Evolutionary conservation across 202 grass and related monocot genomes (phyloP).

Genomic region (Carex arenaria): DNA sequence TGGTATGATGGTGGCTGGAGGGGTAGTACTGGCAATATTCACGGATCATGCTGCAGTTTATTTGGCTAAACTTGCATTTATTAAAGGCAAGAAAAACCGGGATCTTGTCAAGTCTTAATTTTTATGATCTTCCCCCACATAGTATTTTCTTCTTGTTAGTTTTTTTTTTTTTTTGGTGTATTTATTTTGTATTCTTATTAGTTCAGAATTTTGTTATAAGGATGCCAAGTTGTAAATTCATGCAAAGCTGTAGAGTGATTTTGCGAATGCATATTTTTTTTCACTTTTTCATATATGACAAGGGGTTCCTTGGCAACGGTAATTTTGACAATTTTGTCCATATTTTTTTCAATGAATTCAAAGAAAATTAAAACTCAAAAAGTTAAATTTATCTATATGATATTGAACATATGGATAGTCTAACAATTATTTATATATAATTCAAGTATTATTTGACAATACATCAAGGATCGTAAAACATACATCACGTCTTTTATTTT

Average conservation of each 20-base stretch:
- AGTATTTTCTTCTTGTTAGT: slow-evolving; percentile 17
- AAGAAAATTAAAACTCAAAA: no score
- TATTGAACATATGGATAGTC: no score
- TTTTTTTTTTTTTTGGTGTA: background rate
- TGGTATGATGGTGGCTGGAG: slow-evolving; percentile 74
- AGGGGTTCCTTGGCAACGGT: no score
- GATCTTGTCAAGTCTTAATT: slow-evolving; percentile 36
- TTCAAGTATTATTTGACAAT: no score
- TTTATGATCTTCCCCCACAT: slow-evolving; percentile 13
- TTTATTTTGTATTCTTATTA: slow-evolving; percentile 14
- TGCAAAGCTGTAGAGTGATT: slow-evolving; percentile 10
- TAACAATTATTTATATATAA: no score
- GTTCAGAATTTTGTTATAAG: slow-evolving; percentile 8
- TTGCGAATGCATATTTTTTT: background rate
- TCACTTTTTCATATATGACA: background rate
- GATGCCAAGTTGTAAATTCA: slow-evolving; percentile 10
- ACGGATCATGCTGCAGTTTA: slow-evolving; percentile 73
- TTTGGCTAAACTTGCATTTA: slow-evolving; percentile 70
- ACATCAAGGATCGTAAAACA: no score
- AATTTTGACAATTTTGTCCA: no score
- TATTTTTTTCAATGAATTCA: no score
- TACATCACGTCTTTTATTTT: no score
- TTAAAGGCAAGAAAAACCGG: slow-evolving; percentile 58
- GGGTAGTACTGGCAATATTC: slow-evolving; percentile 58
- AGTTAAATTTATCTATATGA: no score